A percentile compares a stretch with the other conserved stretches of the same genome.
These are phyloP conservation scores for Salix exigua DNA, from an alignment of 345 rosid species.

Conservation along the genomic window DNA sequence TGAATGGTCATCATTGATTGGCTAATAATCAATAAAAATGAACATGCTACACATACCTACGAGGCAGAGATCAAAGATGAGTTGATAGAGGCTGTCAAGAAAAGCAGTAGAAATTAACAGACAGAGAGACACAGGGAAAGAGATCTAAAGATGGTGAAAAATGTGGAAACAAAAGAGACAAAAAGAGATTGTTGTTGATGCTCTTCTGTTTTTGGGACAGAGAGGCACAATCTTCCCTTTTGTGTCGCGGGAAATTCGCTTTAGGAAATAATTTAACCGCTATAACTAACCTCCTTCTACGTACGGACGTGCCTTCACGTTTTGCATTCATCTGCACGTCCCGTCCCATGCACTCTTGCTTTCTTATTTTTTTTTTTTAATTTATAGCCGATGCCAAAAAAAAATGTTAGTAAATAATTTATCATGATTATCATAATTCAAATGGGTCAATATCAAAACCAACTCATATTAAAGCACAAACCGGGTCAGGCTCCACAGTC, in stretches of 20 bases:
- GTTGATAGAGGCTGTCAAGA: background rate
- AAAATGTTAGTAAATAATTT: no score
- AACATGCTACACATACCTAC: background rate
- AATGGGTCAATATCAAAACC: no score
- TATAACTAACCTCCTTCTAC: constrained; percentile 5
- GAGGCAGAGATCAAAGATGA: background rate
- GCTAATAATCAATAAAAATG: background rate
- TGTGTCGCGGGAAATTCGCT: constrained; percentile 19
- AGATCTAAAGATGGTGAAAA: background rate
- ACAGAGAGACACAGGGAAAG: background rate
- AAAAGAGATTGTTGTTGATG: background rate
- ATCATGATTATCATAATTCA: no score
- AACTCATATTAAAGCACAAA: no score
- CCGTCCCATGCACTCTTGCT: background rate
- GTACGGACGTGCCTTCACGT: constrained; percentile 16
- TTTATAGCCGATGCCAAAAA: background rate
- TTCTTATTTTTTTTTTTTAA: background rate
- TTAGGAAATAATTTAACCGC: constrained; percentile 1
- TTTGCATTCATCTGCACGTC: background rate
- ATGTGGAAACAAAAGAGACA: background rate
- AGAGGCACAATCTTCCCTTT: background rate
- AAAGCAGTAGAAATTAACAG: background rate
- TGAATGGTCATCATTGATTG: background rate
- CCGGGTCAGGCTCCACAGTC: no score
- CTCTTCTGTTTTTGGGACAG: background rate